These are phyloP conservation scores for Chimonanthus praecox DNA, from an alignment of 164 flowering plant genomes.

Conservation along the genomic window DNA sequence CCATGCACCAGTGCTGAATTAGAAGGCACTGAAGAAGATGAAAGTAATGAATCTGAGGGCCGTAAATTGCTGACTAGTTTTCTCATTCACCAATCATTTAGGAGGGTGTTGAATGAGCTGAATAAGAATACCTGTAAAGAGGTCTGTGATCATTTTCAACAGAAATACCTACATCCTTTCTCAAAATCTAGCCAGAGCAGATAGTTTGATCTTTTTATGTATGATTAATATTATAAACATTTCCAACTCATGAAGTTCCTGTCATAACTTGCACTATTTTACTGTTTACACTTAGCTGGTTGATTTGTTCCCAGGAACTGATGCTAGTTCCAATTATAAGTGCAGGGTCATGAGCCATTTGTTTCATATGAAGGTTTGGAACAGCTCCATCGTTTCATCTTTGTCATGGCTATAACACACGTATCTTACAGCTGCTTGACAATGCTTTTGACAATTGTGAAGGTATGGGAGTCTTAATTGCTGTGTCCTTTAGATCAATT, in stretches of 20 bases:
- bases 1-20: slow-evolving; percentile 72
- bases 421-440: slow-evolving; percentile 94
- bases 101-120: slow-evolving; percentile 55
- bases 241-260: not conserved
- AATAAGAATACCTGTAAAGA: slow-evolving; percentile 57
- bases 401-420: slow-evolving; percentile 97
- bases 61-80: slow-evolving; percentile 55
- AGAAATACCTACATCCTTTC: not conserved
- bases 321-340: not conserved
- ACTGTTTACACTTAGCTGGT: not conserved
- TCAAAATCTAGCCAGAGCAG: too few relatives aligned
- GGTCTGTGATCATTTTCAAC: slow-evolving; percentile 34
- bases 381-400: slow-evolving; percentile 96
- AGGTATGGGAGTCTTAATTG: slow-evolving; percentile 41
- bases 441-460: slow-evolving; percentile 91
- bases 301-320: not conserved
- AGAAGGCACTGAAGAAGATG: slow-evolving; percentile 38
- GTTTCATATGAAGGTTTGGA: slow-evolving; percentile 96
- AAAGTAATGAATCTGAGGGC: slow-evolving; percentile 23
- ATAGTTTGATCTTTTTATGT: too few relatives aligned
- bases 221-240: not conserved
- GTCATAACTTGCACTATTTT: not conserved
- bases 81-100: slow-evolving; percentile 30
- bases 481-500: not conserved
- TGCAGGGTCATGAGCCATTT: slow-evolving; percentile 91